Evolutionary conservation across 2,329 filamentous ascomycete species (phyloP), one percentile per base, ranked within the genome.

Genomic region (Didymella pomorum): DNA sequence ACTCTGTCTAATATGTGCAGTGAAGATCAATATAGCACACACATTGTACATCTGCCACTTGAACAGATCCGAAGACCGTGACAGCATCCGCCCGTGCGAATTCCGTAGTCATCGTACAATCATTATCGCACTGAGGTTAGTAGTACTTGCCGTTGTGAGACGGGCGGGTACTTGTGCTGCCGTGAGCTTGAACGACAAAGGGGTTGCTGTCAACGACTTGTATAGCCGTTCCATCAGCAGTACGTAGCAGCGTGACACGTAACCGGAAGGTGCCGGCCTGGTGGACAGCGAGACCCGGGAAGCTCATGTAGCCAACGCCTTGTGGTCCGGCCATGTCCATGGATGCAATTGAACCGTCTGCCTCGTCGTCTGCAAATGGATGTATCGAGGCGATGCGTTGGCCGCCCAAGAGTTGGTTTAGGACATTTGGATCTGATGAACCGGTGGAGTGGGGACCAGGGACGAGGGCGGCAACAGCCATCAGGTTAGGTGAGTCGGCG

Each of bases 221-320:
- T 16, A 77, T 66, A 16, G 70, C 67, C 6, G 68, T 50, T 10
- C 71, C 73, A 16, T 70, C 65, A 21, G 66, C 51, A 25, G 70
- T 72, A 39, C 71, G 70, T n/a, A 76, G 66, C 25, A 78, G 63
- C 3, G 75, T 76, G 58, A 78, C 71, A 47, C 75, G 70, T 65
- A 78, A 74, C 28, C 71, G 70, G 59, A 73, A 78, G 16, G 69
- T 75, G 41, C 75, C 75, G 37, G 71, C 66, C 58, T 76, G 74
- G 18, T 72, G 70, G 42, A 78, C 74, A 44, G 64, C 55, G 33
- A 78, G 75, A 18, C 73, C 71, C 26, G 74, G 70, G 52, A 78
- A 78, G 56, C 68, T 69, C 66, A 77, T 75, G 55, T 76, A 76
- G 25, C 75, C 75, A 9, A 78, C 71, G 12, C 74, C 75, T 20